These are phyloP conservation scores for Cadophora malorum DNA, from an alignment of 2,329 filamentous ascomycete genomes.

Conservation along the genomic window DNA sequence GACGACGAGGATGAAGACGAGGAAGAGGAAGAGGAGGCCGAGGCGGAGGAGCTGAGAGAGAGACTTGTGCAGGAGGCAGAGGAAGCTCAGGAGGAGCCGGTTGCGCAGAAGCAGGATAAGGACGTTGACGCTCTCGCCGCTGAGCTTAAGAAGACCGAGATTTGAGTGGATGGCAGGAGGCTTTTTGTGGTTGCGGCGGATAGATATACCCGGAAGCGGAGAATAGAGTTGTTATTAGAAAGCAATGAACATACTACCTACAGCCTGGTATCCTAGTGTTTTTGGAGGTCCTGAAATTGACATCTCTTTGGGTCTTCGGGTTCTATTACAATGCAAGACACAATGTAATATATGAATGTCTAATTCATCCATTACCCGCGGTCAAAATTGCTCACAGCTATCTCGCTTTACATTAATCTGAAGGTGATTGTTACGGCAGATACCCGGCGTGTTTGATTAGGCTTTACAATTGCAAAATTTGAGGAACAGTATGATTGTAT, in stretches of 20 bases:
- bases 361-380: too few relatives aligned
- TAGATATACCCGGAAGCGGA: slow-evolving; percentile 20
- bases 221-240: background rate
- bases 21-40: slow-evolving; percentile 60
- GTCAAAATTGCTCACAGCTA: too few relatives aligned
- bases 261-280: background rate
- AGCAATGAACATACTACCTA: slow-evolving; percentile 23
- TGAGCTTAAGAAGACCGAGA: slow-evolving; percentile 69
- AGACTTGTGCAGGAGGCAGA: slow-evolving; percentile 73
- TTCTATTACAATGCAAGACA: background rate
- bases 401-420: too few relatives aligned
- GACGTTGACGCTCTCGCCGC: slow-evolving; percentile 83
- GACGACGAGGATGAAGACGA: slow-evolving; percentile 74
- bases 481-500: too few relatives aligned
- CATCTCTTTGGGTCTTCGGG: background rate
- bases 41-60: slow-evolving; percentile 70
- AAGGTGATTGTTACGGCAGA: too few relatives aligned
- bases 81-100: slow-evolving; percentile 74
- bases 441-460: too few relatives aligned
- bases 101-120: slow-evolving; percentile 73
- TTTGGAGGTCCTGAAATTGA: background rate
- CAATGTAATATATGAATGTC: background rate
- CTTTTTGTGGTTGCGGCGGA: background rate
- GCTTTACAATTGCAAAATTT: too few relatives aligned
- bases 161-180: slow-evolving; percentile 20